These are phyloP conservation scores for Cenchrus purpureus DNA, from an alignment of 176 grass and related monocot species.

Conservation along the genomic window DNA sequence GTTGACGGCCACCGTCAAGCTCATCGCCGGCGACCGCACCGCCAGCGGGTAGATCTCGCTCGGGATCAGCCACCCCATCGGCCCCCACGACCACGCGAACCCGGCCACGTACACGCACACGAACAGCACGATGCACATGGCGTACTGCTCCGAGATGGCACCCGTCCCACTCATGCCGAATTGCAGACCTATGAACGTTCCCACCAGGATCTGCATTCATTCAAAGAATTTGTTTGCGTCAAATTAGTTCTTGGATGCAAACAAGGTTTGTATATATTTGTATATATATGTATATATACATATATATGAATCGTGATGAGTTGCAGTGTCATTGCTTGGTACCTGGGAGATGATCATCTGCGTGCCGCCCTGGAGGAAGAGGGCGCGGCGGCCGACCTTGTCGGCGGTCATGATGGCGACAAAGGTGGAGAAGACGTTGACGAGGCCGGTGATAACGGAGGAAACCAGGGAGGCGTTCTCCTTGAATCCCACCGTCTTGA, in stretches of 20 bases:
- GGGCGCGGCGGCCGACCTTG: slow-evolving; percentile 51
- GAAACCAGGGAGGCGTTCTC: slow-evolving; percentile 47
- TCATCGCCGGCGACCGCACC: slow-evolving; percentile 48
- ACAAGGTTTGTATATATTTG: no score
- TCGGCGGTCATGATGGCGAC: slow-evolving; percentile 53
- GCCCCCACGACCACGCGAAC: slow-evolving; percentile 63
- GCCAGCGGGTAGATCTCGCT: slow-evolving; percentile 64
- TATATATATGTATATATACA: no score
- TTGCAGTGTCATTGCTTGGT: no score
- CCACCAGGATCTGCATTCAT: slow-evolving; percentile 43
- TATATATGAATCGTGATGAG: no score
- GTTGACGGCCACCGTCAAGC: slow-evolving; percentile 54
- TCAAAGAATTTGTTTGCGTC: no score
- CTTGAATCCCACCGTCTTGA: slow-evolving; percentile 59
- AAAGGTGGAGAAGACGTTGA: slow-evolving; percentile 66
- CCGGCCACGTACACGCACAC: slow-evolving; percentile 66
- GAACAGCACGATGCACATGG: slow-evolving; percentile 70
- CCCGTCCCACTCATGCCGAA: slow-evolving; percentile 61
- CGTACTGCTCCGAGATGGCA: slow-evolving; percentile 57
- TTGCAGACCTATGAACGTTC: slow-evolving; percentile 61
- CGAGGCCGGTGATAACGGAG: slow-evolving; percentile 62
- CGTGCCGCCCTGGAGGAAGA: slow-evolving; percentile 64
- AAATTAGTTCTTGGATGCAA: no score
- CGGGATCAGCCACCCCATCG: slow-evolving; percentile 56
- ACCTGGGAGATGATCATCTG: slow-evolving; percentile 66